Base-by-base conservation (phyloP, 257 asterid species). In the Nicotiana knightiana region DNA sequence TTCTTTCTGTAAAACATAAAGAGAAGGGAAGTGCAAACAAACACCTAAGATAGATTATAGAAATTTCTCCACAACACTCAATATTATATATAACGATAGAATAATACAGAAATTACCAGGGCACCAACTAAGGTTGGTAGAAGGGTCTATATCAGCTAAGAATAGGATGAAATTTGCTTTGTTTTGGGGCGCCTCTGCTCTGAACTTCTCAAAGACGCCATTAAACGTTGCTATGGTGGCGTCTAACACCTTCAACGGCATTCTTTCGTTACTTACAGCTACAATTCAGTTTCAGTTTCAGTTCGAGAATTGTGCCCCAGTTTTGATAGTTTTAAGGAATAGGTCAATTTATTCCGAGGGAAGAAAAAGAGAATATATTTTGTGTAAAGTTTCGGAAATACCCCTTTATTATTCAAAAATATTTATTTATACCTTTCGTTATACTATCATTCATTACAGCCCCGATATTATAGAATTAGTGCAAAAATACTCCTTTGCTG, bases 101-200 rank as follows among this genome's bases (percentile, higher is more conserved):
- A 28, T 39, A 39, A 10, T 39, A 39, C 3, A 8, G 46, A 1
- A 68, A 10, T 64, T 90, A 93, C 99, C 99, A 71, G 97, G 97
- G 90, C 99, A 96, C 98, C 99, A 96, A 55, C 98, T 94, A 46
- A 86, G 97, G 80, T 89, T 87, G 86, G 98, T 96, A 84, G 97
- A 88, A 48, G 97, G 95, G 1, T 93, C 99, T 10, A 71, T 85
- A 82, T 96, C 99, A 67, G 98, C 99, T 90, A 94, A 82, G 95
- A 96, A 96, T 64, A 94, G 95, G 84, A 96, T 92, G 81, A 93
- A 79, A 82, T 92, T 96, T 28, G 94, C 93, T 85, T 89, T 91
- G 93, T 90, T 77, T 35, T 91, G 87, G 3, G 93, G 67, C 6
- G 93, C 86, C 75, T 89, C 97, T 18, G 84, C 80, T 12, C 73